Conservation (phyloP, 257 asterid species). For the Solanum tacnaense region DNA sequence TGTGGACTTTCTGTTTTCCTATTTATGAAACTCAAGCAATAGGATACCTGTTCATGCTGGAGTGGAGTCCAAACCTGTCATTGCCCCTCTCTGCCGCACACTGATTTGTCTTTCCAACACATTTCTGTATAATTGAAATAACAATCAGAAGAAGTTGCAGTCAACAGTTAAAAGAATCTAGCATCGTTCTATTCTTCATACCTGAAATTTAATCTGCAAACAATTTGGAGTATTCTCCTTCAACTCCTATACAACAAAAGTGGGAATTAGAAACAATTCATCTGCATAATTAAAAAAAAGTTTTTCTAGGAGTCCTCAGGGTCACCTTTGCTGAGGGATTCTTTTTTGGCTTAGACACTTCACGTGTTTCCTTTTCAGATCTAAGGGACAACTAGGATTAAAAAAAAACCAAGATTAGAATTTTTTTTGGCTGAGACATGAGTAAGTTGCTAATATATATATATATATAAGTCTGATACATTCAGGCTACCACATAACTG, state of each 20-base stretch:
- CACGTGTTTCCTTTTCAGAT: constrained; percentile 21
- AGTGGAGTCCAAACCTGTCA: constrained; percentile 24
- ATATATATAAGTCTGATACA: neutral
- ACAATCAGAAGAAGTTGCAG: neutral
- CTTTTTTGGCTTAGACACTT: constrained; percentile 15
- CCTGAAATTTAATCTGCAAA: constrained; percentile 41
- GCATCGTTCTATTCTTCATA: constrained; percentile 12
- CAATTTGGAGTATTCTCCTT: constrained; percentile 33
- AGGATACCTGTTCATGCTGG: constrained; percentile 39
- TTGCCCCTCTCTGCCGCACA: constrained; percentile 35
- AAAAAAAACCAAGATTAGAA: neutral
- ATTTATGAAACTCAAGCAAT: neutral
- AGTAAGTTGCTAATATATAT: neutral
- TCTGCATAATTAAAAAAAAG: neutral
- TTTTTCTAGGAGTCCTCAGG: neutral
- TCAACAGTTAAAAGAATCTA: neutral
- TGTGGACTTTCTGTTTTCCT: neutral
- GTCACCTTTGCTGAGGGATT: constrained; percentile 35
- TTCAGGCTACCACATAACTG: neutral
- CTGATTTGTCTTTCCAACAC: constrained; percentile 41
- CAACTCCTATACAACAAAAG: constrained; percentile 18
- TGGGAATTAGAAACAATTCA: neutral
- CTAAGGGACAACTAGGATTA: constrained; percentile 49
- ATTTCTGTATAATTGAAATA: constrained; percentile 16
- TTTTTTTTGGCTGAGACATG: neutral